phyloP scores from a whole-genome alignment of 2,329 filamentous ascomycete species.

The Curvularia verruculosa region DNA sequence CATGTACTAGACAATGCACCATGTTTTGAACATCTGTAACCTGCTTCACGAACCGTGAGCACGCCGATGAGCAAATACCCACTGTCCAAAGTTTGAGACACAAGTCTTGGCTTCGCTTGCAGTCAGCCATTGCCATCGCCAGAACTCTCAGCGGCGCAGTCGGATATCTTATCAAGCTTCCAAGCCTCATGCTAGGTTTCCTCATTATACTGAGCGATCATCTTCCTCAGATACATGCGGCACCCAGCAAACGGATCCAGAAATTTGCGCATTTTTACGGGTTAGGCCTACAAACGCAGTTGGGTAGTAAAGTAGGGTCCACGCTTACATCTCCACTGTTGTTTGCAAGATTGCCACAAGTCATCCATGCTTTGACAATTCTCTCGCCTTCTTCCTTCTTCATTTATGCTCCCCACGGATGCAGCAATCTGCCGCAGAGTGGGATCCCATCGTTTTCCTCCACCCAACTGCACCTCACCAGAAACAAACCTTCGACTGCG shows the following conservation, averaged over 20 bases:
- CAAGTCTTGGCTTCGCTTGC: background rate
- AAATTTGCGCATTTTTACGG: background rate
- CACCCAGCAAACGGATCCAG: too few species aligned
- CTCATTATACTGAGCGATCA: too few species aligned
- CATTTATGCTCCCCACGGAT: background rate
- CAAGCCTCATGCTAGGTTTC: too few species aligned
- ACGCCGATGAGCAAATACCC: too few species aligned
- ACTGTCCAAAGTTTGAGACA: too few species aligned
- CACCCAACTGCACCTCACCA: constrained; percentile 5
- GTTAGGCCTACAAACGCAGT: background rate
- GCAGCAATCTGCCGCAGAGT: background rate
- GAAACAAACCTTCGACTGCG: constrained; percentile 11
- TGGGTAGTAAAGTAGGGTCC: background rate
- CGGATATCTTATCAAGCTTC: background rate
- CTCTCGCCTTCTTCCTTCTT: too few species aligned
- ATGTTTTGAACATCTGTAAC: too few species aligned
- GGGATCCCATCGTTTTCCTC: constrained; percentile 7
- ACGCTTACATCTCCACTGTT: background rate
- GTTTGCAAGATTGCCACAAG: background rate
- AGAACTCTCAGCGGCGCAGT: background rate
- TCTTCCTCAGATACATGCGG: too few species aligned
- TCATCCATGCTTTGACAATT: background rate
- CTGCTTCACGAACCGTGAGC: too few species aligned
- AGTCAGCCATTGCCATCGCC: background rate
- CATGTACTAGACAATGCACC: too few species aligned